Conservation (phyloP, 805 yeast genomes). For the Jamesozyma rosinii region DNA sequence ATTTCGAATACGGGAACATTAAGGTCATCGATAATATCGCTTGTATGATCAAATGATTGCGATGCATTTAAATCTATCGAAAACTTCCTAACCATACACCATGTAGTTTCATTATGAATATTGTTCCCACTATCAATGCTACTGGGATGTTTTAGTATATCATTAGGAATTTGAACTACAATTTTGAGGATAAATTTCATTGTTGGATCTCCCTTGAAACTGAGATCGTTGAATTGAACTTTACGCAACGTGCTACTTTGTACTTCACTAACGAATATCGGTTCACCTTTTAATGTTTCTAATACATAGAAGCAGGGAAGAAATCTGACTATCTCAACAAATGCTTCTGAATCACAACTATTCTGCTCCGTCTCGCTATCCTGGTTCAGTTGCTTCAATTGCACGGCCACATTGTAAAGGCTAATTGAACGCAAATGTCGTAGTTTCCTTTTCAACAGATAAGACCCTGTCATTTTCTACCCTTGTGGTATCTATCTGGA, state of each 20-base stretch:
- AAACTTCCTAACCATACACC: conserved; percentile 6
- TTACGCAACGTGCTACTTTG: conserved; percentile 13
- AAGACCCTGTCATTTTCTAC: background rate
- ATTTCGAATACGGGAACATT: conserved; percentile 21
- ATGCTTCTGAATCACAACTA: background rate
- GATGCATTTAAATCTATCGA: conserved; percentile 14
- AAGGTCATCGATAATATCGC: conserved; percentile 3
- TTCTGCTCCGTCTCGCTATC: background rate
- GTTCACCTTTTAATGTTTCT: conserved; percentile 14
- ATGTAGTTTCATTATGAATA: background rate
- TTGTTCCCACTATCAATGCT: background rate
- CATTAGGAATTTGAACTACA: conserved; percentile 15
- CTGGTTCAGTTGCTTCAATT: background rate
- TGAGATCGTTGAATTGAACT: conserved; percentile 22
- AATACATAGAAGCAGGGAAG: conserved; percentile 19
- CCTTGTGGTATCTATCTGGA: background rate
- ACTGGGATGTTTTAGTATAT: background rate
- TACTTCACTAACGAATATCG: conserved; percentile 23
- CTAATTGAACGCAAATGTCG: conserved; percentile 24
- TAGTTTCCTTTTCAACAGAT: conserved; percentile 14
- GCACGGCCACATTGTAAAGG: conserved; percentile 13
- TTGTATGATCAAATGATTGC: conserved; percentile 8
- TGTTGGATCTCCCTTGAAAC: conserved; percentile 10
- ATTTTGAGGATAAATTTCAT: conserved; percentile 14
- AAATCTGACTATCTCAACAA: conserved; percentile 2